Evolutionary conservation across 1,139 yeast genomes (phyloP), one percentile per base, ranked within the genome.

Genomic region (Geotrichum klebahnii): DNA sequence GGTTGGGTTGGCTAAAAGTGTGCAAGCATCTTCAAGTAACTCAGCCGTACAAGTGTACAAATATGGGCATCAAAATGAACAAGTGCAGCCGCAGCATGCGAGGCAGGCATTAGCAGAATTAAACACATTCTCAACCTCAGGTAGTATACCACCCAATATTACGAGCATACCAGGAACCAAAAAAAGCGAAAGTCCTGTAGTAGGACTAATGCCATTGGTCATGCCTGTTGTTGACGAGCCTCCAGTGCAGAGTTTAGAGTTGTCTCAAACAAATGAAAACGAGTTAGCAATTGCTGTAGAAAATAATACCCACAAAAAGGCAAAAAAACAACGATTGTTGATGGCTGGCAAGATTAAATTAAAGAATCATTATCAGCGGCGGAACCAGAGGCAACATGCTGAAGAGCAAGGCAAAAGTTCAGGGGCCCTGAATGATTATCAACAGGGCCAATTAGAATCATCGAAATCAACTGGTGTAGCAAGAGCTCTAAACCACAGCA

Each of bases 321-420:
- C 34, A 8, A 14, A 23, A 5, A 40, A 40, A 16, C 44, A 40
- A 24, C 35, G 44, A 14, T 31, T 40, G 20, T 20, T 40, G 28
- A 35, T 19, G 3, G 44, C 44, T 6, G 36, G 44, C 5, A 40
- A 31, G 24, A 31, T 28, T 8, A 29, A 19, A 14, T 35, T 40
- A 19, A 40, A 29, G 28, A 26, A 20, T 4, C 32, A 31, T 2
- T 39, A 39, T 23, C 45, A 41, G 29, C 37, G 37, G 3, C 35
- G 37, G 19, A 40, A 32, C 44, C 17, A n/a, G 34, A 29, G 20
- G 35, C 44, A 16, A n/a, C 19, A 24, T 20, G 34, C 12, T 16
- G 16, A 39, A 20, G 20, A 32, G 32, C 17, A 20, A n/a, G 32
- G 32, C 22, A 3, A 22, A 22, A 23, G 32, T 10, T 5, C 14